A percentile compares a stretch with the other conserved stretches of the same genome.
Conservation (phyloP, 192 early-diverging fungal species). For the Irineochytrium annulatum region DNA sequence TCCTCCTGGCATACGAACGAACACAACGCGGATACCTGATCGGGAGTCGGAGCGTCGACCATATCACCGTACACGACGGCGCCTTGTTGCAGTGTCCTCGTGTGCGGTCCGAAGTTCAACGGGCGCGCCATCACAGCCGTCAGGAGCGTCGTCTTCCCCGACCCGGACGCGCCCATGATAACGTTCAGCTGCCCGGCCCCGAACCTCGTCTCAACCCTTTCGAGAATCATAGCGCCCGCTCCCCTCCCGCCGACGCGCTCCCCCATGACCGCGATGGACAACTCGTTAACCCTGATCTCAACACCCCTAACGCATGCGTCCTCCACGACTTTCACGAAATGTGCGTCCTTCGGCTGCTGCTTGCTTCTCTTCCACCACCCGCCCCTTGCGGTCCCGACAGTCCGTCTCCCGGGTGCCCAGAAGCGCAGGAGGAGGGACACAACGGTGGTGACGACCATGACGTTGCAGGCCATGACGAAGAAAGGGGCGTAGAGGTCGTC, state of each 20-base stretch:
- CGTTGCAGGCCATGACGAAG: constrained; percentile 21
- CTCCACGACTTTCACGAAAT: too few relatives aligned
- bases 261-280: too few relatives aligned
- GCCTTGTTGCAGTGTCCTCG: too few relatives aligned
- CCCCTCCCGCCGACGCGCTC: not conserved
- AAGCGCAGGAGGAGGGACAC: not conserved
- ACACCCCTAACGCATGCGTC: too few relatives aligned
- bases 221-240: constrained; percentile 23
- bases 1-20: constrained; percentile 40
- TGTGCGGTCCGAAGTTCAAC: constrained; percentile 16
- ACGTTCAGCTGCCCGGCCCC: constrained; percentile 34
- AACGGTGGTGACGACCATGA: constrained; percentile 26
- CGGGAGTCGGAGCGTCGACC: too few relatives aligned
- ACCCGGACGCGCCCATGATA: constrained; percentile 43
- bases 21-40: constrained; percentile 29
- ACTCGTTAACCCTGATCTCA: too few relatives aligned
- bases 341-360: too few relatives aligned
- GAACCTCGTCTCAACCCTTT: constrained; percentile 27
- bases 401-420: not conserved
- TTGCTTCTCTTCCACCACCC: too few relatives aligned
- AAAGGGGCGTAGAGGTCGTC: constrained; percentile 23
- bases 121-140: constrained; percentile 32
- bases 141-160: constrained; percentile 44
- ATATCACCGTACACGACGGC: too few relatives aligned
- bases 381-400: not conserved